Conservation (phyloP, 176 grass and related monocot species). For the Oryza glumipatula region DNA sequence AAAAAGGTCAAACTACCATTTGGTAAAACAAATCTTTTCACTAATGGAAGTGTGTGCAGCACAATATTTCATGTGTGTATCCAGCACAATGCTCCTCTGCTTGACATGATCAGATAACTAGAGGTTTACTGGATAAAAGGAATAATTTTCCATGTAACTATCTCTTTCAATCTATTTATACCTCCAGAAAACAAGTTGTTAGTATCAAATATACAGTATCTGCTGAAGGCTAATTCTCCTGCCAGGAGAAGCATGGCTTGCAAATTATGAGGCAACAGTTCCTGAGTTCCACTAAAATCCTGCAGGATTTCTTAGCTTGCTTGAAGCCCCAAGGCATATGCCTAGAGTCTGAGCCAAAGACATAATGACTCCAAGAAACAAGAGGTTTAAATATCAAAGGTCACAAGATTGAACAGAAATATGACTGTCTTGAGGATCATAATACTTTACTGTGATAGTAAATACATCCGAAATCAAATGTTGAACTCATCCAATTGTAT, state of each 20-base stretch:
- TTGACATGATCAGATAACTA: slow-evolving; percentile 7
- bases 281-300: not conserved
- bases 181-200: not conserved
- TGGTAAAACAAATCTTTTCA: slow-evolving; percentile 19
- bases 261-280: not conserved
- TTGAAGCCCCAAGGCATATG: slow-evolving; percentile 9
- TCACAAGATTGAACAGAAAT: slow-evolving; percentile 1
- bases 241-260: slow-evolving; percentile 20
- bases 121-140: slow-evolving; percentile 13
- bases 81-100: not conserved
- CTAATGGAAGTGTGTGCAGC: not conserved
- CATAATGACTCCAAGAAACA: not conserved
- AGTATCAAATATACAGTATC: slow-evolving; percentile 6
- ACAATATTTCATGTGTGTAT: not conserved
- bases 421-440: slow-evolving; percentile 1
- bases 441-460: slow-evolving; percentile 20
- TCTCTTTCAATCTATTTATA: not conserved
- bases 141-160: slow-evolving; percentile 4
- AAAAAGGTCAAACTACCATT: not conserved
- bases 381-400: not conserved
- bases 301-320: not conserved
- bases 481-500: slow-evolving; percentile 12
- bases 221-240: slow-evolving; percentile 14
- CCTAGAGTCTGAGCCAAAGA: slow-evolving; percentile 12
- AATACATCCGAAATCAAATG: slow-evolving; percentile 18